Evolutionary conservation across 2,329 filamentous ascomycete genomes (phyloP).

Genomic region (Trichoderma cornu-damae): DNA sequence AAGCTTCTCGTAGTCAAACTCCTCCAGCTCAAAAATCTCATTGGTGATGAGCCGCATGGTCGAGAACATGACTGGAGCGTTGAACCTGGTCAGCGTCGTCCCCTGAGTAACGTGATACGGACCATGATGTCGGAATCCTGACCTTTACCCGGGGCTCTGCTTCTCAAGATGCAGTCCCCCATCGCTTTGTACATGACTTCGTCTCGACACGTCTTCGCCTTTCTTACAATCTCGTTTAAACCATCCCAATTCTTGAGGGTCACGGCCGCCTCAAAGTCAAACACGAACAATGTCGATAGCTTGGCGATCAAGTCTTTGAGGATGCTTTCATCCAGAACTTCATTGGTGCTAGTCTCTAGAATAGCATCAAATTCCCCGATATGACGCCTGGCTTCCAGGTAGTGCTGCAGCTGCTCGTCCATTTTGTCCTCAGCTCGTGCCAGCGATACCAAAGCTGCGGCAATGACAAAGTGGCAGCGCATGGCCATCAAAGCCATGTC

Average conservation of each 20-base stretch:
- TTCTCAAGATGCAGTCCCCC: slow-evolving; percentile 59
- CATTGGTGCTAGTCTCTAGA: slow-evolving; percentile 36
- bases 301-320: slow-evolving; percentile 55
- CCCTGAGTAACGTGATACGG: background rate
- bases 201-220: slow-evolving; percentile 41
- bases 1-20: slow-evolving; percentile 54
- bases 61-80: slow-evolving; percentile 42
- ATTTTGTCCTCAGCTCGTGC: slow-evolving; percentile 48
- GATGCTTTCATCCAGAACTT: slow-evolving; percentile 38
- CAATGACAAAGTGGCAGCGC: slow-evolving; percentile 65
- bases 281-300: slow-evolving; percentile 61
- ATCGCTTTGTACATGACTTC: slow-evolving; percentile 54
- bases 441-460: slow-evolving; percentile 46
- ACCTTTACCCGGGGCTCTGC: slow-evolving; percentile 49
- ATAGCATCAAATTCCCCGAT: slow-evolving; percentile 52
- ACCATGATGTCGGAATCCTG: background rate
- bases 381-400: slow-evolving; percentile 56
- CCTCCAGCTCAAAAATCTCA: slow-evolving; percentile 54
- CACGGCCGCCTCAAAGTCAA: slow-evolving; percentile 73
- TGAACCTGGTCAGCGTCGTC: background rate
- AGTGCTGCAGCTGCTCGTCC: slow-evolving; percentile 53
- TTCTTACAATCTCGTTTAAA: slow-evolving; percentile 55
- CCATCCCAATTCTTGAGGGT: slow-evolving; percentile 63
- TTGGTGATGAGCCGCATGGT: slow-evolving; percentile 65
- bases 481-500: slow-evolving; percentile 57